phyloP scores from a whole-genome alignment of 208 protist species.

The Angomonas ambiguus region DNA sequence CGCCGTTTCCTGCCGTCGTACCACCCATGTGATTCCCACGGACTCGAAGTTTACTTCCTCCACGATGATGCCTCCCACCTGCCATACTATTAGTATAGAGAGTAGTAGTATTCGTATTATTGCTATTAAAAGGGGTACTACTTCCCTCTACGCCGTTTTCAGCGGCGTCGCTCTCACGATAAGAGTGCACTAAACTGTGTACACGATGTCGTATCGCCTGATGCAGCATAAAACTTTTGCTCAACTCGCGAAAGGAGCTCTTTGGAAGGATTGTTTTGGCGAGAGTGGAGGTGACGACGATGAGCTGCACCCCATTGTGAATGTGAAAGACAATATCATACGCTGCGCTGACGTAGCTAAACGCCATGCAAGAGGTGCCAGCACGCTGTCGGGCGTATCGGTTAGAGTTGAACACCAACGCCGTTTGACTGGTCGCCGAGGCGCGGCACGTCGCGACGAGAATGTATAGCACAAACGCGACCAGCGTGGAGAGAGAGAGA shows the following conservation, averaged over 20 bases:
- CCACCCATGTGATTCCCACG: too few relatives aligned
- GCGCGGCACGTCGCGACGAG: slow-evolving; percentile 23
- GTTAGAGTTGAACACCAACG: slow-evolving; percentile 27
- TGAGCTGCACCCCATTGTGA: slow-evolving; percentile 34
- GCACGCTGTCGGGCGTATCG: slow-evolving; percentile 4
- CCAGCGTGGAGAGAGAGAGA: slow-evolving; percentile 24
- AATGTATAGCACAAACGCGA: slow-evolving; percentile 27
- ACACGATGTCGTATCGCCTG: neutral
- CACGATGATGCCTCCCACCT: too few relatives aligned
- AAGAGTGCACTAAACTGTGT: neutral
- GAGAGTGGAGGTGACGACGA: slow-evolving; percentile 11
- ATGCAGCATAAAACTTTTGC: neutral
- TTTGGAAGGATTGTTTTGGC: neutral
- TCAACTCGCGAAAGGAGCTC: neutral
- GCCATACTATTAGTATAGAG: too few relatives aligned
- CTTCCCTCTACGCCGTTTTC: too few relatives aligned
- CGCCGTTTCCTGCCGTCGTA: too few relatives aligned
- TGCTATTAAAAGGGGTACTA: too few relatives aligned
- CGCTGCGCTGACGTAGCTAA: slow-evolving; percentile 20
- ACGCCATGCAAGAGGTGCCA: slow-evolving; percentile 7
- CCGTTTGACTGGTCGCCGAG: neutral
- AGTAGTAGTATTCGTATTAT: too few relatives aligned
- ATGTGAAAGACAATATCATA: slow-evolving; percentile 18
- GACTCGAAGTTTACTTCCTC: too few relatives aligned
- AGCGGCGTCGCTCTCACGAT: neutral